Percentiles rank a stretch among this genome's conserved stretches.
These are phyloP conservation scores for Fimicolochytrium jonesii DNA, from an alignment of 192 early-diverging fungal species.

Conservation along the genomic window DNA sequence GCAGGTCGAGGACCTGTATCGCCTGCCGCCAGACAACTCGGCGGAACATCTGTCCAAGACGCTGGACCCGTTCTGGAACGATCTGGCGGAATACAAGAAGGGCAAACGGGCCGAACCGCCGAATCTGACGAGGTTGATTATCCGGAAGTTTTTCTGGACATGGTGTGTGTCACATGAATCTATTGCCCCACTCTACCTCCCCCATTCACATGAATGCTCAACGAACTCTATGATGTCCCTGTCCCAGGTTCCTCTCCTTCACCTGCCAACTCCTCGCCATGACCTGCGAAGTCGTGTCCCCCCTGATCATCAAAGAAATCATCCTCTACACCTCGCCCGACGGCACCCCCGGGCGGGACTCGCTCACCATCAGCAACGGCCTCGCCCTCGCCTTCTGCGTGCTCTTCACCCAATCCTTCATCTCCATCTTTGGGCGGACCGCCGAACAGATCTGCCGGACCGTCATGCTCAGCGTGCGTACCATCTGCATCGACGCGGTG, in stretches of 20 bases:
- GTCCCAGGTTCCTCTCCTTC: neutral
- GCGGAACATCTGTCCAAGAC: neutral
- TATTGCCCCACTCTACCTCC: neutral
- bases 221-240: too few relatives aligned
- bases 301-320: neutral
- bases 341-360: neutral
- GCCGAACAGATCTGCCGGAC: constrained; percentile 2
- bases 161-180: neutral
- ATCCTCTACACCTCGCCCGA: neutral
- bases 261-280: neutral
- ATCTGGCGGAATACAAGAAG: neutral
- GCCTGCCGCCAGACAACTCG: neutral
- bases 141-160: neutral
- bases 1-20: neutral
- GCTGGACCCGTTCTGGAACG: constrained; percentile 6
- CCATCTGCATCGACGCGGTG: neutral
- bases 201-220: neutral
- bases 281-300: neutral
- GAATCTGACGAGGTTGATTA: neutral
- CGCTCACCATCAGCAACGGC: neutral
- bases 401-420: neutral
- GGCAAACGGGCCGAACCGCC: neutral
- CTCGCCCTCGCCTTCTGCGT: neutral
- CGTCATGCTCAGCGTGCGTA: neutral
- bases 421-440: neutral